These are phyloP conservation scores for Vitis hybrid DNA, from an alignment of 177 flowering plant species.

Conservation along the genomic window DNA sequence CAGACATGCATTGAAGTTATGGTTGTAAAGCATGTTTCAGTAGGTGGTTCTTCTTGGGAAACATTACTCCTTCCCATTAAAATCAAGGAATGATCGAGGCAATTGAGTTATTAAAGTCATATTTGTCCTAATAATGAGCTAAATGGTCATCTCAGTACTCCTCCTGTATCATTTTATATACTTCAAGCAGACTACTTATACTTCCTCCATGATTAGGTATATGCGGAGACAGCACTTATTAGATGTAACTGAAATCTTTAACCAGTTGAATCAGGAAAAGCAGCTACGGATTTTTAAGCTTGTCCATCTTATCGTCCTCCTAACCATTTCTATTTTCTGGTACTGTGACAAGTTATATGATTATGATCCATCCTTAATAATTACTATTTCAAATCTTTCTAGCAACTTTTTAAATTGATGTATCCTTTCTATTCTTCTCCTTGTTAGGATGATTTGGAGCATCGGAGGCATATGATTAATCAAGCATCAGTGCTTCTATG, in stretches of 20 bases:
- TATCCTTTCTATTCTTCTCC: conserved; percentile 2
- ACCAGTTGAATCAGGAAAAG: conserved; percentile 37
- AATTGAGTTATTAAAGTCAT: too few species aligned
- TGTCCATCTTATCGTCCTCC: conserved; percentile 24
- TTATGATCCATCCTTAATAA: neutral
- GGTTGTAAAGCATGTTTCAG: too few species aligned
- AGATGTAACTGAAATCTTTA: conserved; percentile 53
- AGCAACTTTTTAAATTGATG: neutral
- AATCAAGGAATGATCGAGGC: too few species aligned
- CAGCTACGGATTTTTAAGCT: conserved; percentile 37
- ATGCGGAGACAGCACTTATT: conserved; percentile 21
- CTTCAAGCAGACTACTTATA: neutral
- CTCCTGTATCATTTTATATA: neutral
- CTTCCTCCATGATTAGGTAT: conserved; percentile 26
- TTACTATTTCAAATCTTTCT: neutral
- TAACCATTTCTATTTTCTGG: conserved; percentile 35
- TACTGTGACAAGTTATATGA: conserved; percentile 10
- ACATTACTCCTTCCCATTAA: too few species aligned
- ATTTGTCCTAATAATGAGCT: too few species aligned
- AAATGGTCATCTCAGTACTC: too few species aligned
- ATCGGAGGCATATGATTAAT: conserved; percentile 20
- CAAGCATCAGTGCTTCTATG: neutral
- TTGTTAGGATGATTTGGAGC: conserved; percentile 37
- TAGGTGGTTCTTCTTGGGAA: too few species aligned
- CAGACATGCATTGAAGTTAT: too few species aligned